Evolutionary conservation across 73 alveolate genomes (phyloP).

Genomic region (Uronychia setigera): DNA sequence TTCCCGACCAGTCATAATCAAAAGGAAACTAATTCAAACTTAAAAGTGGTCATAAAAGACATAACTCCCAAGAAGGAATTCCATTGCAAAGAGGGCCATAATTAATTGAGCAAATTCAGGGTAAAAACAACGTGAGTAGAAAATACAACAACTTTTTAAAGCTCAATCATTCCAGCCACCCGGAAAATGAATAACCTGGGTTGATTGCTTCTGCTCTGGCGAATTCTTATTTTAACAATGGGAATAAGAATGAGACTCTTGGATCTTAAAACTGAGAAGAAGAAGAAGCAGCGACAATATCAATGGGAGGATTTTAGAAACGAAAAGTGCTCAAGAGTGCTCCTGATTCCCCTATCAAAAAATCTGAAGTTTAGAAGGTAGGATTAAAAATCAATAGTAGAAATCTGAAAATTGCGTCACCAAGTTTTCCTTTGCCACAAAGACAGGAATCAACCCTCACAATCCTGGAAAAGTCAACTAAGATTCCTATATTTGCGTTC

Average conservation of each 20-base stretch:
- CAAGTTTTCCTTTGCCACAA: constrained; percentile 50
- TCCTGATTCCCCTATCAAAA: background rate
- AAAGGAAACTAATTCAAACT: no score
- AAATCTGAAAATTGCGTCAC: constrained; percentile 27
- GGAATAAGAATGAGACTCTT: background rate
- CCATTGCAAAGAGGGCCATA: no score
- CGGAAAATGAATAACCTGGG: no score
- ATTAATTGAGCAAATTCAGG: no score
- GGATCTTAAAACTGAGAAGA: background rate
- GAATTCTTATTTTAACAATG: no score
- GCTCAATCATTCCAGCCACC: no score
- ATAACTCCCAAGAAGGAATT: no score
- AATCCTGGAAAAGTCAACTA: constrained; percentile 76
- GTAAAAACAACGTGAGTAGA: no score
- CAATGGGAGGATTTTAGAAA: background rate
- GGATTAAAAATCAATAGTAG: constrained; percentile 19
- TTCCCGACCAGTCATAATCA: no score
- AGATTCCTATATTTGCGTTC: constrained; percentile 73
- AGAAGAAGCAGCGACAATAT: background rate
- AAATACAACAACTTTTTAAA: background rate
- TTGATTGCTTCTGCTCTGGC: no score
- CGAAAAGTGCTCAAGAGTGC: background rate
- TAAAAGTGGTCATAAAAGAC: no score
- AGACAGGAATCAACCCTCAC: constrained; percentile 73
- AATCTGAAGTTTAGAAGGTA: background rate